phyloP scores from a whole-genome alignment of 169 alveolate genomes.

The Cryptosporidium ryanae region DNA sequence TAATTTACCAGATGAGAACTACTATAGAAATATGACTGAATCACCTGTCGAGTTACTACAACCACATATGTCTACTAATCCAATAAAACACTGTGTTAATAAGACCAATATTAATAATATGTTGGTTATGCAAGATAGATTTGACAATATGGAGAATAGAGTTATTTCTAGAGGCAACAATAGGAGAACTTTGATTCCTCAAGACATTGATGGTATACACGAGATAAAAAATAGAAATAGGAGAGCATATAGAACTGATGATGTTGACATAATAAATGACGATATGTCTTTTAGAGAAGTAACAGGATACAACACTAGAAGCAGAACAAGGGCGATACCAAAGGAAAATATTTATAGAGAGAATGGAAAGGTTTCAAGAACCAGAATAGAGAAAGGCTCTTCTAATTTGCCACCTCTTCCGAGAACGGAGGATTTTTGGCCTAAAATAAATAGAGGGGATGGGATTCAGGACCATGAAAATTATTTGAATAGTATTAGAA shows the following conservation, averaged over 20 bases:
- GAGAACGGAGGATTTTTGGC: constrained; percentile 72
- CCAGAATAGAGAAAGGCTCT: constrained; percentile 40
- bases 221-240: not conserved
- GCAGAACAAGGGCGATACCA: constrained; percentile 6
- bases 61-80: constrained; percentile 71
- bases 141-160: constrained; percentile 4
- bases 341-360: constrained; percentile 6
- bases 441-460: constrained; percentile 48
- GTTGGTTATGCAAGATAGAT: constrained; percentile 27
- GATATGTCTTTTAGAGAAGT: constrained; percentile 23
- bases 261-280: constrained; percentile 59
- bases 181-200: constrained; percentile 39
- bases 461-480: constrained; percentile 56
- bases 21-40: constrained; percentile 67
- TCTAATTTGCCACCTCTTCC: constrained; percentile 70
- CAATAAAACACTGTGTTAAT: constrained; percentile 27
- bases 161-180: constrained; percentile 15
- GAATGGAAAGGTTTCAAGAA: not conserved
- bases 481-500: constrained; percentile 33
- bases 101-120: constrained; percentile 29
- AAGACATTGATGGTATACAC: not conserved
- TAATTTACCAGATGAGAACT: constrained; percentile 57
- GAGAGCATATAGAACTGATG: not conserved
- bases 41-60: constrained; percentile 48
- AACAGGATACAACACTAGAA: constrained; percentile 6